phyloP scores from a whole-genome alignment of 1,139 yeast genomes.

The Taiozyma onychis region DNA sequence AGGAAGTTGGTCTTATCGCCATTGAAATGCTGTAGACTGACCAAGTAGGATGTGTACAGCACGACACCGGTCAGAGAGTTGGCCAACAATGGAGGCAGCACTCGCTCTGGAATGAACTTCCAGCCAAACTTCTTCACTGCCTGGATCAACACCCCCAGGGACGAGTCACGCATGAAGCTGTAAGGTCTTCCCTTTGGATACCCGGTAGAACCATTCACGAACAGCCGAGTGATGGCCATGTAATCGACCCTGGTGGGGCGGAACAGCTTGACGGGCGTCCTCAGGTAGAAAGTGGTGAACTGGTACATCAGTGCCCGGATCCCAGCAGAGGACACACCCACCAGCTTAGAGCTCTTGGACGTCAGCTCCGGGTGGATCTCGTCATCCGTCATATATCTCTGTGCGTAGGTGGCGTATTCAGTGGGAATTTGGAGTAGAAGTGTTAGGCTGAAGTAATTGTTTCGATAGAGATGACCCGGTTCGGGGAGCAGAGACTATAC shows the following conservation, averaged over 20 bases:
- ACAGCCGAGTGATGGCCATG: conserved; percentile 56
- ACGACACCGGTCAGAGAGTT: conserved; percentile 85
- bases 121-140: conserved; percentile 80
- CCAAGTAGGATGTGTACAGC: conserved; percentile 73
- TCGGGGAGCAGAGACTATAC: not conserved
- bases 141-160: conserved; percentile 62
- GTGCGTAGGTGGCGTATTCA: not conserved
- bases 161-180: conserved; percentile 67
- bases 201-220: conserved; percentile 22
- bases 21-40: conserved; percentile 36
- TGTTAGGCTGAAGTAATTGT: not conserved
- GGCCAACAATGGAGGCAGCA: conserved; percentile 81
- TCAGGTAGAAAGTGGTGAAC: conserved; percentile 65
- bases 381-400: not conserved
- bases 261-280: conserved; percentile 83
- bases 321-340: conserved; percentile 26
- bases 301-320: conserved; percentile 73
- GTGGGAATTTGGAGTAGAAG: not conserved
- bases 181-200: conserved; percentile 45
- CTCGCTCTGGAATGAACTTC: conserved; percentile 78
- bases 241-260: conserved; percentile 90
- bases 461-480: not conserved
- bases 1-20: conserved; percentile 23
- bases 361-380: conserved; percentile 14
- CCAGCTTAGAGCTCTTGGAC: conserved; percentile 17